Evolutionary conservation across 176 grass and related monocot species (phyloP), one percentile per base, ranked within the genome.

Genomic region (Aegilops sharonensis): DNA sequence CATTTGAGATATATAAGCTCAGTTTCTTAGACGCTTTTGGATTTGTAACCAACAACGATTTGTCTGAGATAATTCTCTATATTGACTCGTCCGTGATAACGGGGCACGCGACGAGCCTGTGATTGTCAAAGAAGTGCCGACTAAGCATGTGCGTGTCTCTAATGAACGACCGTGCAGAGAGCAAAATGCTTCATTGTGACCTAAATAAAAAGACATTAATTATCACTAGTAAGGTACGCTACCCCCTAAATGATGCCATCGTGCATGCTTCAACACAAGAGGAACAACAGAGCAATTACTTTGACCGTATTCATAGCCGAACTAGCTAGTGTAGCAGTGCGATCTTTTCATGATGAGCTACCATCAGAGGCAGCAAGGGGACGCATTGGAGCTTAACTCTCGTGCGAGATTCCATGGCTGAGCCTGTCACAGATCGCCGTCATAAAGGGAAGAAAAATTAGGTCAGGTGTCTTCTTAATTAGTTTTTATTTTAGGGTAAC

Each of bases 381-480:
- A 21, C 5, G 45, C 47, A 62, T 81, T 77, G 71, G 60, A 48
- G 15, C 83, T 81, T 81, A 81, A 80, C 75, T 90, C 50, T 81
- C 31, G 32, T 78, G 83, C 29, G 11, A 17, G 66, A 73, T 60
- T 83, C 80, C 69, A 68, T 48, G 76, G 47, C 68, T 13, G 25
- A 68, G 31, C 81, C 37, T 31, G 72, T 76, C 68, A 80, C 63
- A 72, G 35, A 45, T 68, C 80, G 35, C 75, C 35, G 74, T 80
- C 27, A 75, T 63, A 78, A 36, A 75, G 64, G 74, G 80, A 83
- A 90, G 75, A 64, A 90, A 87, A 83, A 74, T 90, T 90, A 84
- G 89, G 89, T 90, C 74, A 68, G 43, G 21, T 61, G 59, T 79
- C 75, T 36, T 66, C 36, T 83, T 81, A 81, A 68, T 87, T 75